Evolutionary conservation across 768 basidiomycete genomes (phyloP).

Genomic region (Tricholoma flavovirens): DNA sequence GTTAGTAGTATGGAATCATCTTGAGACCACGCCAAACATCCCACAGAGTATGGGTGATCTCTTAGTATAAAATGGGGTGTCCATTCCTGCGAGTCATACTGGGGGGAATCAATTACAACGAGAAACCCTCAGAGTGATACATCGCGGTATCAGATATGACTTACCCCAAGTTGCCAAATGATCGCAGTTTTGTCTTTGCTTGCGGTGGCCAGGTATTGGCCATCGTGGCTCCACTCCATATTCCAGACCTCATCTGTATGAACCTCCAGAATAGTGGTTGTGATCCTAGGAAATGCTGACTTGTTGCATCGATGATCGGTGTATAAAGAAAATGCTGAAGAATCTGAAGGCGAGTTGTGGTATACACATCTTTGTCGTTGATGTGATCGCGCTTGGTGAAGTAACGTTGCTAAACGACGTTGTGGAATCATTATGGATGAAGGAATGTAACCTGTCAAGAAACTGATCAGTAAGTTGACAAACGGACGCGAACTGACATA

Average conservation of each 20-base stretch:
- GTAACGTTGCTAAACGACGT: constrained; percentile 75
- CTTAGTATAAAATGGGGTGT: constrained; percentile 51
- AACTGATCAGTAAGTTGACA: constrained; percentile 5
- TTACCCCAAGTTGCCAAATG: constrained; percentile 82
- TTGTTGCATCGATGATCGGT: constrained; percentile 81
- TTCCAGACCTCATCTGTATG: constrained; percentile 96
- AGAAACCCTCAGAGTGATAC: background rate
- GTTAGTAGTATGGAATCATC: constrained; percentile 84
- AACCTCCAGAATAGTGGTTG: constrained; percentile 78
- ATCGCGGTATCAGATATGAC: constrained; percentile 19
- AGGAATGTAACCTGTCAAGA: constrained; percentile 71
- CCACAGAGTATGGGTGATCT: constrained; percentile 77
- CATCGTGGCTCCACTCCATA: constrained; percentile 91
- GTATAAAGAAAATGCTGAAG: constrained; percentile 72
- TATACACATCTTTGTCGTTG: constrained; percentile 83
- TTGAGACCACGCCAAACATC: constrained; percentile 87
- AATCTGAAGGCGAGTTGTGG: constrained; percentile 65
- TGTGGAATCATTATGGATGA: constrained; percentile 91
- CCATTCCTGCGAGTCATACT: constrained; percentile 43
- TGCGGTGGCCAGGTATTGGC: constrained; percentile 76
- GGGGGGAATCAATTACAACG: background rate
- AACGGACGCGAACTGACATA: constrained; percentile 28
- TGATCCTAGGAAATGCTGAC: constrained; percentile 77
- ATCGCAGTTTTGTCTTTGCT: constrained; percentile 85
- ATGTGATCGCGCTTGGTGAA: constrained; percentile 77